Evolutionary conservation across 768 basidiomycete species (phyloP), one percentile per base, ranked within the genome.

Genomic region (Naganishia kalamii): DNA sequence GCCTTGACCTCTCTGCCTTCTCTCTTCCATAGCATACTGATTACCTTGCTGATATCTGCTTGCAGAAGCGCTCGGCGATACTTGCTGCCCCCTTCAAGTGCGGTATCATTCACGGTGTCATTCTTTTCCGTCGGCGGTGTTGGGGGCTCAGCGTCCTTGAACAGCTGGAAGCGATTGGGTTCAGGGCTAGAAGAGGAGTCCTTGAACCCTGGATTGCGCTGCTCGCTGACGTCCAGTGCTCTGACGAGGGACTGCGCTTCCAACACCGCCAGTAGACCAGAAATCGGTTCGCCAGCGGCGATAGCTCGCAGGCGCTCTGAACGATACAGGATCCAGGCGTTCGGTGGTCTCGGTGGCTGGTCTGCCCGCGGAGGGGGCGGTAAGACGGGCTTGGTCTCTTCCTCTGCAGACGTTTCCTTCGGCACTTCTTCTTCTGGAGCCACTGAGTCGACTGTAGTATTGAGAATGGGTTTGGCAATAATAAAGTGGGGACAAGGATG

Each of bases 251-350:
- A 57, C n/a, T 57, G 54, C 21, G 37, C 54, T 27, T 57, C 35
- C 54, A 57, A 57, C 10, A 57, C 54, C 5, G 54, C 37, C 23
- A 57, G 13, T n/a, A 74, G 65, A 6, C 68, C 67, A 6, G 72
- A 70, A 29, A 74, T 61, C 19, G 43, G 33, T 27, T 71, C 68
- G 4, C 71, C 71, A 1, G 67, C 67, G 21, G 66, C 73, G 23
- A 86, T 74, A 12, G 79, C 74, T 65, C 76, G 78, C 46, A 84
- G 79, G 71, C 83, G 85, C 67, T 84, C 82, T 2, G 86, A 84
- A 44, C 89, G 84, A 76, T 88, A 91, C 17, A 90, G 68, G 65
- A 91, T 90, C 88, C 88, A 91, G 0, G 89, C 85, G 73, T 90
- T 91, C 11, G 86, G 85, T 3, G 89, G 89, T 0, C 89, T 83